These are phyloP conservation scores for Grigorovia humatica DNA, from an alignment of 805 yeast genomes.

Conservation along the genomic window DNA sequence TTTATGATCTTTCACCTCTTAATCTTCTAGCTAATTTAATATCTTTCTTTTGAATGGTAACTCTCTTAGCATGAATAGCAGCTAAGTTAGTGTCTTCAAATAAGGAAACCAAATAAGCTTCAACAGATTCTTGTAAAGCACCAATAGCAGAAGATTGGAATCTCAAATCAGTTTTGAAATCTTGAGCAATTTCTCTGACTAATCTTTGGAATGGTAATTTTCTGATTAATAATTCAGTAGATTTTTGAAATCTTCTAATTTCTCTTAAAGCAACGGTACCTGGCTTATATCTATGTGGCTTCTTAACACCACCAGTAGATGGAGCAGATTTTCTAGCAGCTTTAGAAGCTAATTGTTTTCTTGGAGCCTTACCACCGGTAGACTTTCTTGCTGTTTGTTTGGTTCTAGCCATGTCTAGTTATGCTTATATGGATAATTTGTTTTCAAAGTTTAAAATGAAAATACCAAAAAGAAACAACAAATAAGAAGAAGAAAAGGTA, in stretches of 20 bases:
- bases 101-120: constrained; percentile 91
- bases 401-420: constrained; percentile 66
- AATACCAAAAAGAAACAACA: not conserved
- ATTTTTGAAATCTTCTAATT: constrained; percentile 94
- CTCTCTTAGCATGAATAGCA: constrained; percentile 98
- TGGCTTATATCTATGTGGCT: constrained; percentile 94
- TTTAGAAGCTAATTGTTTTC: constrained; percentile 85
- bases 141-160: constrained; percentile 97
- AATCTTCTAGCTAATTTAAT: constrained; percentile 96
- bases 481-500: not conserved
- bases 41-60: constrained; percentile 96
- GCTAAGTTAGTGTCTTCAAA: constrained; percentile 98
- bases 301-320: constrained; percentile 86
- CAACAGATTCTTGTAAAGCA: constrained; percentile 97
- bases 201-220: constrained; percentile 96
- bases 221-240: constrained; percentile 90
- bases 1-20: constrained; percentile 90
- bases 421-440: not conserved
- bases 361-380: constrained; percentile 94
- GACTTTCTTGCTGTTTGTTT: constrained; percentile 92
- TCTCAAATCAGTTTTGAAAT: constrained; percentile 85
- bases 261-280: constrained; percentile 96
- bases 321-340: constrained; percentile 93
- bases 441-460: not conserved
- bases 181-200: constrained; percentile 92